These are phyloP conservation scores for Epichloe sp. DNA, from an alignment of 2,329 filamentous ascomycete species.

Conservation along the genomic window DNA sequence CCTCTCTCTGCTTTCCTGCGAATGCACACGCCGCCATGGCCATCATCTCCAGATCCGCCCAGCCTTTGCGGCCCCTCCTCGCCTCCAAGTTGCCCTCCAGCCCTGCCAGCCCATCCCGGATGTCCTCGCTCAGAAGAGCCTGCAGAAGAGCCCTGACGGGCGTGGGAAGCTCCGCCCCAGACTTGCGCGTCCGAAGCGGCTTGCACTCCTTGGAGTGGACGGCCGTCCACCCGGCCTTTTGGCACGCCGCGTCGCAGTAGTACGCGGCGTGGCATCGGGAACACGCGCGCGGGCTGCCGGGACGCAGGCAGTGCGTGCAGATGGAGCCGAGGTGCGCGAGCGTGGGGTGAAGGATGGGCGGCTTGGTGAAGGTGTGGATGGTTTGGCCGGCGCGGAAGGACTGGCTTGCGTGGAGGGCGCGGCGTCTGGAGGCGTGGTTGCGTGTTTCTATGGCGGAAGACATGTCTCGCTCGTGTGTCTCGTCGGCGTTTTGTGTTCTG, in stretches of 20 bases:
- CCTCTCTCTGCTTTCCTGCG: constrained; percentile 24
- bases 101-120: constrained; percentile 19
- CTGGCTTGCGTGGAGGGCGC: constrained; percentile 30
- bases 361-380: constrained; percentile 29
- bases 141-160: constrained; percentile 41
- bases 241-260: constrained; percentile 43
- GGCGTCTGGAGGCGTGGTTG: constrained; percentile 24
- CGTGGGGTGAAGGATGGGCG: constrained; percentile 34
- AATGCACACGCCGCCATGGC: constrained; percentile 29
- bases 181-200: constrained; percentile 21
- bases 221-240: constrained; percentile 38
- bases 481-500: no score
- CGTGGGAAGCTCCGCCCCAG: constrained; percentile 32
- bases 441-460: background rate
- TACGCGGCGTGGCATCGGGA: constrained; percentile 37
- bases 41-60: constrained; percentile 37
- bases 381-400: constrained; percentile 30
- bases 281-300: constrained; percentile 26
- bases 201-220: constrained; percentile 44
- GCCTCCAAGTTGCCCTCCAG: constrained; percentile 33
- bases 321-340: constrained; percentile 25
- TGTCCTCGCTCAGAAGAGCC: constrained; percentile 28
- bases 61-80: constrained; percentile 23
- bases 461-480: no score
- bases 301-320: constrained; percentile 37